Conservation (phyloP, 768 basidiomycete species). For the Mycena venus region DNA sequence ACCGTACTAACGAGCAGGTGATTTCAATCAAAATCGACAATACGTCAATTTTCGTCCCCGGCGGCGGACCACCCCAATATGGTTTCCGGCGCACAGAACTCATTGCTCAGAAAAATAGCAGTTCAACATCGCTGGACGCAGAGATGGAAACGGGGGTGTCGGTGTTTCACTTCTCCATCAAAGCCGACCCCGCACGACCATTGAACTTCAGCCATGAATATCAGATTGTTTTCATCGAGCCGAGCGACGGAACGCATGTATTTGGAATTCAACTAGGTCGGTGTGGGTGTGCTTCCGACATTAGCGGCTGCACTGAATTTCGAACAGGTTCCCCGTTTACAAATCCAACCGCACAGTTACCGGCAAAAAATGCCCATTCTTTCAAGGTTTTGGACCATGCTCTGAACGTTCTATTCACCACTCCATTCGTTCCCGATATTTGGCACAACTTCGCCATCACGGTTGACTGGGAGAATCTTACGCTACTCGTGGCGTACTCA, state of each 20-base stretch:
- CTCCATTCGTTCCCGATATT: conserved; percentile 53
- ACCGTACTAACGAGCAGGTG: conserved; percentile 59
- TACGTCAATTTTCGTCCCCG: conserved; percentile 68
- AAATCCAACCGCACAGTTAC: conserved; percentile 59
- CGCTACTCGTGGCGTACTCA: conserved; percentile 67
- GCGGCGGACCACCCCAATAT: conserved; percentile 59
- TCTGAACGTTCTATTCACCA: conserved; percentile 62
- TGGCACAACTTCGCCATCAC: conserved; percentile 77
- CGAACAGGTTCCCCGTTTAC: conserved; percentile 69
- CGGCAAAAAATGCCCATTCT: conserved; percentile 57
- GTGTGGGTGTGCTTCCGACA: conserved; percentile 27
- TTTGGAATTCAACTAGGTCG: conserved; percentile 72
- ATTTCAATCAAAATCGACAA: conserved; percentile 69
- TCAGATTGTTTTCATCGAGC: conserved; percentile 75
- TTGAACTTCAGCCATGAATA: conserved; percentile 72
- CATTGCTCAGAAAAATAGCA: conserved; percentile 61
- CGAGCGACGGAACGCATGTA: conserved; percentile 69
- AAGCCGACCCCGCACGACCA: conserved; percentile 52
- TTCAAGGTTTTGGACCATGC: conserved; percentile 72
- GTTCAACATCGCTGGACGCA: conserved; percentile 51
- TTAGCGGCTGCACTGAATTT: background rate
- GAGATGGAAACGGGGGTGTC: conserved; percentile 59
- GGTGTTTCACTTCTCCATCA: conserved; percentile 66
- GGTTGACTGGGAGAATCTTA: conserved; percentile 67
- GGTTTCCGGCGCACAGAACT: conserved; percentile 74